A percentile compares a stretch with the other conserved stretches of the same genome.
phyloP scores from a whole-genome alignment of 2,329 filamentous ascomycete genomes.

The Xylaria sp. region DNA sequence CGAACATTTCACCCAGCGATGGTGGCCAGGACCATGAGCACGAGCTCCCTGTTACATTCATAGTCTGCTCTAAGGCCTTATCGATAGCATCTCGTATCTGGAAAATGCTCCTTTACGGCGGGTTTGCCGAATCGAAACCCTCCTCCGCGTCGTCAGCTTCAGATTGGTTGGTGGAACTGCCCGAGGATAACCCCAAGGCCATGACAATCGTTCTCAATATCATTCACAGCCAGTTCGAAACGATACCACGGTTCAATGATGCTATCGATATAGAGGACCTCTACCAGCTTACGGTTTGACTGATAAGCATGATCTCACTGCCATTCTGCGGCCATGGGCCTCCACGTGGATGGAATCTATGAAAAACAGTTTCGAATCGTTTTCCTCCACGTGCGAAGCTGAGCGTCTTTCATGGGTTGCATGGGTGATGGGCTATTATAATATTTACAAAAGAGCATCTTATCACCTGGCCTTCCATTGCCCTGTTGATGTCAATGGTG shows the following conservation, averaged over 20 bases:
- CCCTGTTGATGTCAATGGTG: not conserved
- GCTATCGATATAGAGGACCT: constrained; percentile 26
- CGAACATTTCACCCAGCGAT: constrained; percentile 9
- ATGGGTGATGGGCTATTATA: constrained; percentile 35
- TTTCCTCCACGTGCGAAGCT: not conserved
- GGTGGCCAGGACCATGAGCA: constrained; percentile 18
- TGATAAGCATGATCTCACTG: constrained; percentile 46
- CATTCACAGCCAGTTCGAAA: constrained; percentile 47
- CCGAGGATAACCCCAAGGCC: constrained; percentile 48
- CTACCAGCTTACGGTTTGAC: constrained; percentile 43
- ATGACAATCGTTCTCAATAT: constrained; percentile 50
- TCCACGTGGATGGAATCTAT: constrained; percentile 32
- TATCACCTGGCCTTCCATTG: constrained; percentile 2
- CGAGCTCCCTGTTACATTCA: constrained; percentile 33
- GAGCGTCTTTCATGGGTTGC: constrained; percentile 31
- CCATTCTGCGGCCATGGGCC: constrained; percentile 42
- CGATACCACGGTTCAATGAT: constrained; percentile 33
- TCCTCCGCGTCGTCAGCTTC: constrained; percentile 5
- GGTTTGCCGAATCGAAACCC: constrained; percentile 42
- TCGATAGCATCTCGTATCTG: constrained; percentile 43
- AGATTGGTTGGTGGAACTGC: constrained; percentile 45
- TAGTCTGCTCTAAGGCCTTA: constrained; percentile 43
- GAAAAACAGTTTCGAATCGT: not conserved
- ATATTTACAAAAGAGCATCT: not conserved
- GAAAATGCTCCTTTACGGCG: constrained; percentile 44